Evolutionary conservation across 768 basidiomycete species (phyloP), one percentile per base, ranked within the genome.

Genomic region (Termitomyces sp.): DNA sequence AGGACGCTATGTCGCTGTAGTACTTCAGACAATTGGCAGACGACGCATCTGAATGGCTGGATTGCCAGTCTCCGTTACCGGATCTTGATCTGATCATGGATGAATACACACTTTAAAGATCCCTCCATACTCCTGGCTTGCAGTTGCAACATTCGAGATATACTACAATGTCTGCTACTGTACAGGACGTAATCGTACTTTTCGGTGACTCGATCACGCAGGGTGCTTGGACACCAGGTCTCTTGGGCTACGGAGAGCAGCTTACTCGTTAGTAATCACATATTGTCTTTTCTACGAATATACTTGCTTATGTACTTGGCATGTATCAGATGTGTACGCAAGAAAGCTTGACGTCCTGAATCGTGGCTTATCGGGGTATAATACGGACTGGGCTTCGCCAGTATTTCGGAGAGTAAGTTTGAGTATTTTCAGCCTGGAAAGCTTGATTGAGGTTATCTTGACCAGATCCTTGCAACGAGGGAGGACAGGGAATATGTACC

Each of bases 141-240:
- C 58, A n/a, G 59, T 60, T 52, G 54, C 60, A 10, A 54, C 53
- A 2, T 24, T 57, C 11, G 18, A 38, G 51, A 38, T 20, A 35
- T 9, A 55, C 14, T 14, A 57, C 16, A 11, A 90, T 90, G 86
- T 76, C 80, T 26, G 81, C 82, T 5, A 68, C 69, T 54, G 73
- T 81, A 4, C 82, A 87, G 57, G 88, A 91, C 68, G 74, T 72
- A 3, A 81, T 92, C 55, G 77, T 93, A 74, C 81, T 91, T 18
- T 82, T 93, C 55, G 92, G 92, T 4, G 92, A 94, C 66, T 92
- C 90, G 8, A 80, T 93, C 58, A 93, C 92, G 0, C 86, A 93
- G 65, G 77, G 76, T 32, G 79, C 74, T 30, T 92, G 85, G 82
- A 77, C 77, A 20, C 69, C 69, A 33, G 74, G 71, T 38, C 51